These are phyloP conservation scores for Gynochthodes officinalis DNA, from an alignment of 257 asterid genomes.

Conservation along the genomic window DNA sequence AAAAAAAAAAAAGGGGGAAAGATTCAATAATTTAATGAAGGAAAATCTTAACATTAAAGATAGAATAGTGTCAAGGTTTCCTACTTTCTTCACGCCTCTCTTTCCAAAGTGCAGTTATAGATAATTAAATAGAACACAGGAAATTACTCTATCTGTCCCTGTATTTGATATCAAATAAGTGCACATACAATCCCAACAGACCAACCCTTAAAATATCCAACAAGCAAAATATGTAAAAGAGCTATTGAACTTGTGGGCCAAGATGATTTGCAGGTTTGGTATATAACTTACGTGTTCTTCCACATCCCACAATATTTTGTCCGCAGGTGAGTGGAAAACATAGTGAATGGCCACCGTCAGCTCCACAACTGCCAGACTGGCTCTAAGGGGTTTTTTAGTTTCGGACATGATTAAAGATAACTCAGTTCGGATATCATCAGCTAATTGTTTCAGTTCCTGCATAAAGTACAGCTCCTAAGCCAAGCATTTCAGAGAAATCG, in stretches of 20 bases:
- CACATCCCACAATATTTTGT: conserved; percentile 90
- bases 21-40: not conserved
- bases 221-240: not conserved
- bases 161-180: not conserved
- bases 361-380: conserved; percentile 68
- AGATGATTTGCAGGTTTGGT: not conserved
- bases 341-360: conserved; percentile 81
- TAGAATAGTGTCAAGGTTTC: not conserved
- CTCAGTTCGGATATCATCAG: conserved; percentile 76
- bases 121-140: not conserved
- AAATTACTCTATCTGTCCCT: not conserved
- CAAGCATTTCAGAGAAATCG: conserved; percentile 7
- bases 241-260: not conserved
- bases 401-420: conserved; percentile 42
- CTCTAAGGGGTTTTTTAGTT: conserved; percentile 37
- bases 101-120: not conserved
- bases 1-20: conserved; percentile 6
- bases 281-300: conserved; percentile 70
- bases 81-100: not conserved
- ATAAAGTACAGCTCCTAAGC: conserved; percentile 21
- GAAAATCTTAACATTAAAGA: not conserved
- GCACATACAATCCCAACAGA: not conserved
- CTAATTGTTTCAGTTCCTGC: conserved; percentile 86
- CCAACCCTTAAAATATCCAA: not conserved
- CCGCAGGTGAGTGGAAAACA: conserved; percentile 74